Percentiles rank a stretch among this genome's conserved stretches.
Evolutionary conservation across 495 filamentous ascomycete species (phyloP).

Genomic region (Neurospora sp.): DNA sequence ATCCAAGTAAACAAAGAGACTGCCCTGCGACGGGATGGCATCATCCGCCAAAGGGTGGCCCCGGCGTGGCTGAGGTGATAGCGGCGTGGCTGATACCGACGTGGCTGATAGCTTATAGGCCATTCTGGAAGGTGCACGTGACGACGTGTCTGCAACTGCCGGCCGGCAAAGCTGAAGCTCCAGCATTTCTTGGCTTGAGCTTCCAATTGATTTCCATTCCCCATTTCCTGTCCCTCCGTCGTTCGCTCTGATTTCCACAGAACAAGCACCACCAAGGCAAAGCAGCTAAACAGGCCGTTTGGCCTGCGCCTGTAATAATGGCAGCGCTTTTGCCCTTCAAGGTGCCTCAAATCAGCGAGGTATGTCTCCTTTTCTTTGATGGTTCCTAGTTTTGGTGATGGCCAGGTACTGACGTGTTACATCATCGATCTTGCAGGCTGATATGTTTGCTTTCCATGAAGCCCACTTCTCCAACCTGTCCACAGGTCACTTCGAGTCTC

Average conservation of each 20-base stretch:
- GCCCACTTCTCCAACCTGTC: slow-evolving; percentile 46
- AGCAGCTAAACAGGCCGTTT: neutral
- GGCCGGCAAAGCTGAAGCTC: neutral
- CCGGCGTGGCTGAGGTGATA: neutral
- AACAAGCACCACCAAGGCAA: neutral
- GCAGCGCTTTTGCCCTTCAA: slow-evolving; percentile 6
- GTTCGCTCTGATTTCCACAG: neutral
- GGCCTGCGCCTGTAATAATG: neutral
- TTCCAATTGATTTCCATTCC: neutral
- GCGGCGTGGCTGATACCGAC: neutral
- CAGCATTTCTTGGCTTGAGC: neutral
- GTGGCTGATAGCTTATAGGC: neutral
- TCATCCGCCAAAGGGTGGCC: neutral
- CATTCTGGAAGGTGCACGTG: neutral
- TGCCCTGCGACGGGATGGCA: neutral
- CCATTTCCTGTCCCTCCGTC: neutral
- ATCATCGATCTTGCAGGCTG: slow-evolving; percentile 42
- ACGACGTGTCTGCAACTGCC: neutral
- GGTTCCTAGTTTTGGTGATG: neutral
- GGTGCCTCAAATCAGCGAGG: slow-evolving; percentile 39
- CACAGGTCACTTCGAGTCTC: slow-evolving; percentile 37
- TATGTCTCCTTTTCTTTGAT: slow-evolving; percentile 19
- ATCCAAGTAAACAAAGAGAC: neutral
- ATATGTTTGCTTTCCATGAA: slow-evolving; percentile 60
- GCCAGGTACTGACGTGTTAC: slow-evolving; percentile 9